Percentiles rank a stretch among this genome's conserved stretches.
These are phyloP conservation scores for Aphanocladium album DNA, from an alignment of 2,329 filamentous ascomycete species.

Conservation along the genomic window DNA sequence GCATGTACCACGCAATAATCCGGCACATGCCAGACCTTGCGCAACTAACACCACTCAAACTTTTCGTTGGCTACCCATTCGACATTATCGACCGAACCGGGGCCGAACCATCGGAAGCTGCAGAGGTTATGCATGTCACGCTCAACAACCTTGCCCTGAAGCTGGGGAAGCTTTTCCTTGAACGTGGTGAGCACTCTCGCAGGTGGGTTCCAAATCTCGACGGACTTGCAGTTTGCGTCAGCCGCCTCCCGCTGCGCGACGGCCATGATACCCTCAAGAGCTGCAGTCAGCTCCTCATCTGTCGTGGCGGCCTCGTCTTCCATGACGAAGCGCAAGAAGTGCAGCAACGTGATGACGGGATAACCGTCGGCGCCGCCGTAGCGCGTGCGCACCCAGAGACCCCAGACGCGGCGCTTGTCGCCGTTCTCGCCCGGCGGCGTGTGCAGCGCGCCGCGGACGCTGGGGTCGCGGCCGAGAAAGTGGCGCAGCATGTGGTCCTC, in stretches of 20 bases:
- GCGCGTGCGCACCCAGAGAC: conserved; percentile 65
- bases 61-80: conserved; percentile 76
- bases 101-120: conserved; percentile 66
- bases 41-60: conserved; percentile 64
- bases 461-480: conserved; percentile 52
- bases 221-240: conserved; percentile 63
- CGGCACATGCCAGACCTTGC: not conserved
- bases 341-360: conserved; percentile 59
- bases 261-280: conserved; percentile 58
- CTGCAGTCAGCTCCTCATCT: conserved; percentile 41
- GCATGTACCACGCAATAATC: not conserved
- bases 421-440: conserved; percentile 34
- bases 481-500: conserved; percentile 71
- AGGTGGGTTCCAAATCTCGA: conserved; percentile 82
- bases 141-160: conserved; percentile 47
- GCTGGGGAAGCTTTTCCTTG: conserved; percentile 31
- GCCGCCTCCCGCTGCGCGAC: conserved; percentile 66
- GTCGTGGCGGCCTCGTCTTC: conserved; percentile 46
- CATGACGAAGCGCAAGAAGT: conserved; percentile 64
- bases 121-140: conserved; percentile 64
- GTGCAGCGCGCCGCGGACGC: conserved; percentile 66
- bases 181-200: conserved; percentile 45
- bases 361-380: conserved; percentile 46
- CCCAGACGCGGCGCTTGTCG: conserved; percentile 60
- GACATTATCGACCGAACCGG: conserved; percentile 45